phyloP scores from a whole-genome alignment of 2,329 filamentous ascomycete species.

The Aspergillus tubingensis region DNA sequence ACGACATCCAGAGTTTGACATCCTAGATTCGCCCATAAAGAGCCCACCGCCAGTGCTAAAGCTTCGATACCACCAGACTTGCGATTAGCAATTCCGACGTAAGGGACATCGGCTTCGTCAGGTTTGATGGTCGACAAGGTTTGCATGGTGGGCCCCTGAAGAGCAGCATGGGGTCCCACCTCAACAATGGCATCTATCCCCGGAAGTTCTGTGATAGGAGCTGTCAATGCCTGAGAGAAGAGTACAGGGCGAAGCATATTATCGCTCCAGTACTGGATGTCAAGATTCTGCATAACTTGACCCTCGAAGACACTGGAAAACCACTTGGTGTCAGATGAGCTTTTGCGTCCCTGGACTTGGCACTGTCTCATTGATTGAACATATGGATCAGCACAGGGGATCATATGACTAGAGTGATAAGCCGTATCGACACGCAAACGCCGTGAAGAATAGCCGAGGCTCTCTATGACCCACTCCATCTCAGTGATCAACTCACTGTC shows the following conservation, averaged over 20 bases:
- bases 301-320: conserved; percentile 11
- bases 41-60: conserved; percentile 6
- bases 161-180: conserved; percentile 37
- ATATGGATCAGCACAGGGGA: conserved; percentile 9
- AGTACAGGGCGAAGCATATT: conserved; percentile 28
- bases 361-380: neutral
- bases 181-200: conserved; percentile 27
- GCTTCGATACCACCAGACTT: neutral
- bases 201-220: conserved; percentile 14
- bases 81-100: conserved; percentile 7
- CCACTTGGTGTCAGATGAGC: conserved; percentile 5
- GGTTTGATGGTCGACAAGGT: conserved; percentile 7
- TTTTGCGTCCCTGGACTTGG: neutral
- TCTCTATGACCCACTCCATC: conserved; percentile 9
- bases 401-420: conserved; percentile 25
- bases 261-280: conserved; percentile 22
- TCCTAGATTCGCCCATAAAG: conserved; percentile 10
- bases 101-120: conserved; percentile 10
- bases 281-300: neutral
- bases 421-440: conserved; percentile 18
- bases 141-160: conserved; percentile 29
- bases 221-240: conserved; percentile 15
- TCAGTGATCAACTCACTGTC: conserved; percentile 4
- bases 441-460: neutral
- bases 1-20: neutral